phyloP scores from a whole-genome alignment of 192 early-diverging fungal species.

The Entomortierella chlamydospora region DNA sequence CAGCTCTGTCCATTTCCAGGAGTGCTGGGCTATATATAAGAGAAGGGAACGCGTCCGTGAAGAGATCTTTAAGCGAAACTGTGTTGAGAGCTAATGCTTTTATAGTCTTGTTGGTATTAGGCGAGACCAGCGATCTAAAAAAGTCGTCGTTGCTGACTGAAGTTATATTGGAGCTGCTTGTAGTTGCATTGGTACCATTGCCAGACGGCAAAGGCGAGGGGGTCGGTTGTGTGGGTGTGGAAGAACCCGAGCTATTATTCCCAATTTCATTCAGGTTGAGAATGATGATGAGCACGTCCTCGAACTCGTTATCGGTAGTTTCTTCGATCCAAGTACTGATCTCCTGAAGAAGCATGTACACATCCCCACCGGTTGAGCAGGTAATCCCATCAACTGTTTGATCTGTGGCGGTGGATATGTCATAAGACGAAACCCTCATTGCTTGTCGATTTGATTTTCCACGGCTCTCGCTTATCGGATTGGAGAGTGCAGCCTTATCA shows the following conservation, averaged over 20 bases:
- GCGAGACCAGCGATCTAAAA: conserved; percentile 17
- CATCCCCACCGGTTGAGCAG: conserved; percentile 40
- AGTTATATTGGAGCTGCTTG: background rate
- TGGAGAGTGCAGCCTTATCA: too few species aligned
- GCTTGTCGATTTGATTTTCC: too few species aligned
- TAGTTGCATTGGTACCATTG: background rate
- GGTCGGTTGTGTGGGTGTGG: too few species aligned
- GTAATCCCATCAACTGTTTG: conserved; percentile 45
- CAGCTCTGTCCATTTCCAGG: conserved; percentile 21
- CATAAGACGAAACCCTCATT: conserved; percentile 25
- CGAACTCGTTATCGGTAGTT: conserved; percentile 9
- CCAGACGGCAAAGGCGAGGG: background rate
- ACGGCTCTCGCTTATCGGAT: too few species aligned
- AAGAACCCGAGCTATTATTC: conserved; percentile 23
- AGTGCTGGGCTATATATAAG: conserved; percentile 26
- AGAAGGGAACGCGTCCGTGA: conserved; percentile 27
- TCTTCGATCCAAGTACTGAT: conserved; percentile 22
- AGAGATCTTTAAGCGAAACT: conserved; percentile 30
- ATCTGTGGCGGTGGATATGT: conserved; percentile 7
- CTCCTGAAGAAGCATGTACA: conserved; percentile 24
- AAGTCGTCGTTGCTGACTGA: conserved; percentile 32
- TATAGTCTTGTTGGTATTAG: conserved; percentile 40
- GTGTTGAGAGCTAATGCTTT: conserved; percentile 23
- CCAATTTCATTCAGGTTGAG: conserved; percentile 45
- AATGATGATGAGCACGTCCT: conserved; percentile 31